phyloP scores from a whole-genome alignment of 1,139 yeast genomes.

The Sugiyamaella xylanicola region DNA sequence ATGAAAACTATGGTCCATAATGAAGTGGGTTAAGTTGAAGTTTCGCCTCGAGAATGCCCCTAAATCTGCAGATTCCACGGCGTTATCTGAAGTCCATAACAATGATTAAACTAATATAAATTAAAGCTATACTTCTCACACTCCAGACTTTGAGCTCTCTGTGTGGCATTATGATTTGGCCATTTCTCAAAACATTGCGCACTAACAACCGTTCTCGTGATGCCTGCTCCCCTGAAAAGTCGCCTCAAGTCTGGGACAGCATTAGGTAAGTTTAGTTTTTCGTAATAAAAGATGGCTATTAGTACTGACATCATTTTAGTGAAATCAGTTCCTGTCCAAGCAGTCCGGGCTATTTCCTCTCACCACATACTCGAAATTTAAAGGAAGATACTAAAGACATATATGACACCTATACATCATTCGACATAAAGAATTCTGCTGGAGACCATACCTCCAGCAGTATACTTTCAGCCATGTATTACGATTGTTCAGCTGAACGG shows the following conservation, averaged over 20 bases:
- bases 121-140: no score
- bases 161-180: conserved; percentile 2
- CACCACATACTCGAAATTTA: conserved; percentile 14
- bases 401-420: neutral
- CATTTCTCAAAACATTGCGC: neutral
- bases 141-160: no score
- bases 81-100: neutral
- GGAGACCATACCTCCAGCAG: conserved; percentile 11
- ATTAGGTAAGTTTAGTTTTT: no score
- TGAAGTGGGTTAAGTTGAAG: neutral
- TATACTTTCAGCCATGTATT: conserved; percentile 11
- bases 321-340: conserved; percentile 7
- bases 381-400: neutral
- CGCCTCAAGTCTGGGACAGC: conserved; percentile 7
- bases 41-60: neutral
- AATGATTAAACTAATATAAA: no score
- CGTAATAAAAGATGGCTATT: no score
- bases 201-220: neutral
- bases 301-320: neutral
- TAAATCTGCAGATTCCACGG: neutral
- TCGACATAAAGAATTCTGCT: neutral
- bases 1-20: neutral
- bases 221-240: neutral
- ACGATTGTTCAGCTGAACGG: conserved; percentile 7
- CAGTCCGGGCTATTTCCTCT: conserved; percentile 10